These are phyloP conservation scores for Neoconidiobolus thromboides DNA, from an alignment of 371 early-diverging fungal genomes.

Conservation along the genomic window DNA sequence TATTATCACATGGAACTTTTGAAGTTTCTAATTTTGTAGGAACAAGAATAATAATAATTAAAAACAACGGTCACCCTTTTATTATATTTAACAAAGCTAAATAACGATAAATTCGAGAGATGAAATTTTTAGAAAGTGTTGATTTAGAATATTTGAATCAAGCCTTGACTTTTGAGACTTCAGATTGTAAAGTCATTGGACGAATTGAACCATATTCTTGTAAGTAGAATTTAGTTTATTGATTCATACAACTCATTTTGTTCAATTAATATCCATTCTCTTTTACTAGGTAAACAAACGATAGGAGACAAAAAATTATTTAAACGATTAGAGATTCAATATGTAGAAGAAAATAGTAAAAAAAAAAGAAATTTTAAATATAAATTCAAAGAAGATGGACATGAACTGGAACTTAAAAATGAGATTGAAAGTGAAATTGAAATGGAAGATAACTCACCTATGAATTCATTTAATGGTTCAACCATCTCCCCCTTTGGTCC, in stretches of 20 bases:
- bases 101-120: neutral
- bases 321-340: slow-evolving; percentile 59
- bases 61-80: too few relatives aligned
- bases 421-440: too few relatives aligned
- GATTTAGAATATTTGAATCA: slow-evolving; percentile 29
- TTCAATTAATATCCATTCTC: too few relatives aligned
- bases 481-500: slow-evolving; percentile 69
- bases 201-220: slow-evolving; percentile 80
- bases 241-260: too few relatives aligned
- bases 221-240: slow-evolving; percentile 18
- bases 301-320: slow-evolving; percentile 76
- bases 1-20: too few relatives aligned
- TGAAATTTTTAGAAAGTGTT: slow-evolving; percentile 18
- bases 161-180: slow-evolving; percentile 34
- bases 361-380: too few relatives aligned
- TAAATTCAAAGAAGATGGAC: too few relatives aligned
- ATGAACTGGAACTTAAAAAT: too few relatives aligned
- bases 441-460: neutral
- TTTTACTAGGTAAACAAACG: slow-evolving; percentile 57
- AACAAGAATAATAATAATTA: too few relatives aligned
- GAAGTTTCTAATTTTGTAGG: too few relatives aligned
- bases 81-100: too few relatives aligned
- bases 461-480: slow-evolving; percentile 15
- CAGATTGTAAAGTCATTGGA: slow-evolving; percentile 43
- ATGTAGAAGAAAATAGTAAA: slow-evolving; percentile 8